Percentiles rank a stretch among this genome's conserved stretches.
phyloP scores from a whole-genome alignment of 2,329 filamentous ascomycete species.

The Penicillium crustosum region DNA sequence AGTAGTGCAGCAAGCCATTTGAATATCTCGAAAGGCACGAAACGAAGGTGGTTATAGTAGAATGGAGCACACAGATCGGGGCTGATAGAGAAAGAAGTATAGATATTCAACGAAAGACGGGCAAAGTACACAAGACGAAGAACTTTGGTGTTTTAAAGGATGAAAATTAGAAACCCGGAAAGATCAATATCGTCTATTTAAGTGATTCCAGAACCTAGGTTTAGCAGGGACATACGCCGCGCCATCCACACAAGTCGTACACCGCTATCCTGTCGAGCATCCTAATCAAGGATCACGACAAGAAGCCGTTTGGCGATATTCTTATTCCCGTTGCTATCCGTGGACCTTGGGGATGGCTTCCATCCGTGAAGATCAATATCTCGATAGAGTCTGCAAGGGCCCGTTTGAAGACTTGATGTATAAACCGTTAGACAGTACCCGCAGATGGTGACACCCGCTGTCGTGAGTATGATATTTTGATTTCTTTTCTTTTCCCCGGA shows the following conservation, averaged over 20 bases:
- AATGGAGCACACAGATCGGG: background rate
- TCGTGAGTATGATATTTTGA: background rate
- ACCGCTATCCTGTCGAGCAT: constrained; percentile 25
- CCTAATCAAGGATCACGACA: constrained; percentile 16
- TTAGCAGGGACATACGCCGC: constrained; percentile 1
- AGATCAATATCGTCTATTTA: constrained; percentile 20
- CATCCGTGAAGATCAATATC: constrained; percentile 16
- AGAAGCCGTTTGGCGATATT: constrained; percentile 10
- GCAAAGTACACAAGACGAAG: background rate
- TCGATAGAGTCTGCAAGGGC: constrained; percentile 26
- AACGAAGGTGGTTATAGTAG: background rate
- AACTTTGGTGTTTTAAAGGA: background rate
- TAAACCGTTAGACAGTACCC: constrained; percentile 19
- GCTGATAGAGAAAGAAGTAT: background rate
- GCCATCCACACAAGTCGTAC: constrained; percentile 21
- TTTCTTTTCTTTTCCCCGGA: constrained; percentile 2
- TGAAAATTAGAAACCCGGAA: background rate
- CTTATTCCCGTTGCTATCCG: constrained; percentile 9
- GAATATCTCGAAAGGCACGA: background rate
- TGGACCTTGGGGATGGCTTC: constrained; percentile 7
- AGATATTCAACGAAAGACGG: background rate
- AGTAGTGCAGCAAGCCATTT: constrained; percentile 9
- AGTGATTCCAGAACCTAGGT: constrained; percentile 8
- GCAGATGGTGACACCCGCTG: constrained; percentile 16
- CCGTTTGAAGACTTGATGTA: constrained; percentile 24